Evolutionary conservation across 2,329 filamentous ascomycete genomes (phyloP), one percentile per base, ranked within the genome.

Genomic region (Celoporthe dispersa): DNA sequence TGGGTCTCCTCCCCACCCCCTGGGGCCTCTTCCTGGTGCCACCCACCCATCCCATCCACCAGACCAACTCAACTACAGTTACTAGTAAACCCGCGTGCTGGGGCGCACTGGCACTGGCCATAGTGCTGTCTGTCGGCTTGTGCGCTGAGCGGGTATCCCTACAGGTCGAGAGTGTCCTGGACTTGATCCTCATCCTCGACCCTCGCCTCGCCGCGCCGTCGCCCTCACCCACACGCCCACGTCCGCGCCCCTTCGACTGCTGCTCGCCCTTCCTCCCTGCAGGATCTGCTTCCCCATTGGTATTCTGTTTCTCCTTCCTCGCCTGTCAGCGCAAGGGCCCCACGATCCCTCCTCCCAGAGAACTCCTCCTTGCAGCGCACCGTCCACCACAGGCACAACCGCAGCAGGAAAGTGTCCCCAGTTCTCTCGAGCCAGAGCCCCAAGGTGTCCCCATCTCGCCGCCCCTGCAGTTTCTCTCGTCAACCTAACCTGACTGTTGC

Each of bases 201-300:
- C 55, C 55, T 60, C 39, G 51, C 64, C 64, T 59, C 39, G 39
- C 60, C 37, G 31, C 39, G 65, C 53, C 53, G 31, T 22, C 53
- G 9, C 53, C 16, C 16, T 31, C 53, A 14, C 31, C 55, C 65
- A 12, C 37, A 14, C 37, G n/a, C 14, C 48, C 64, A 48, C 53
- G 39, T 11, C 37, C 37, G 5, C 37, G 5, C 37, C 57, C 19
- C 51, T 39, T 55, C 65, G 39, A 59, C 22, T 31, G 22, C 44
- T 44, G 6, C 33, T 51, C 41, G 25, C 37, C n/a, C 28, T 51
- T 44, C 57, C 61, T 51, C 66, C 66, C 51, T 67, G 66, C 11
- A 67, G 44, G 66, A 61, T 61, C 62, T 12, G 22, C 55, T 63
- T 28, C 61, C 37, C 41, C 55, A 66, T 68, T 67, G 28, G 64